Base-by-base conservation (phyloP, 805 yeast species). In the Yarrowia sp. region DNA sequence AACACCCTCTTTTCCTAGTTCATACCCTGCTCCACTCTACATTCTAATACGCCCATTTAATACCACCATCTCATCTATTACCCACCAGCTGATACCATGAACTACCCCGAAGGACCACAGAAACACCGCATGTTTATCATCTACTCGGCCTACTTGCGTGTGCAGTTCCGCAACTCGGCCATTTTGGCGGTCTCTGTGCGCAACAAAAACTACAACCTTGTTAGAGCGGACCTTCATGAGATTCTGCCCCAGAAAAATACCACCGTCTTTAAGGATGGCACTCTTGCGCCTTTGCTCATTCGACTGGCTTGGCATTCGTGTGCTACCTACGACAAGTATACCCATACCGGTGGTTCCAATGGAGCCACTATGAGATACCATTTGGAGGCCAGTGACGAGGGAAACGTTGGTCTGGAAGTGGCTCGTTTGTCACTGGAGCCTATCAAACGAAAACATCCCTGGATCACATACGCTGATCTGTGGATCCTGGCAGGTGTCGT, bases 261-360 rank as follows among this genome's bases (percentile, higher is more conserved):
- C 17, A 31, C 61, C 8, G 38, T 55, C 32, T 55, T 55, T 71
- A 89, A 86, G 69, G 88, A 85, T 71, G 88, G 89, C 4, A 83
- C 87, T 3, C 84, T 87, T 18, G 87, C 92, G 0, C 96, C 96
- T 6, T 84, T 87, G 15, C 77, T 90, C 44, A 84, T 90, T 33
- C 84, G 96, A 69, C 80, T 89, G 63, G 88, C 96, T 18, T 90
- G 96, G 96, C 96, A 90, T 73, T 83, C 87, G 36, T 83, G 90
- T 66, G 96, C 95, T 33, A 89, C 95, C n/a, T 91, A 80, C 74
- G 90, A 89, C 71, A 78, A 78, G 69, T 73, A 75, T 13, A 77
- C 78, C 14, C 79, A 81, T 50, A 74, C 86, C 1, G 80, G 81
- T 8, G 86, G 86, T 1, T 81, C 86, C 39, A 82, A 77, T 69